phyloP scores from a whole-genome alignment of 2,329 filamentous ascomycete genomes.

The Aspergillus pseudonomiae region DNA sequence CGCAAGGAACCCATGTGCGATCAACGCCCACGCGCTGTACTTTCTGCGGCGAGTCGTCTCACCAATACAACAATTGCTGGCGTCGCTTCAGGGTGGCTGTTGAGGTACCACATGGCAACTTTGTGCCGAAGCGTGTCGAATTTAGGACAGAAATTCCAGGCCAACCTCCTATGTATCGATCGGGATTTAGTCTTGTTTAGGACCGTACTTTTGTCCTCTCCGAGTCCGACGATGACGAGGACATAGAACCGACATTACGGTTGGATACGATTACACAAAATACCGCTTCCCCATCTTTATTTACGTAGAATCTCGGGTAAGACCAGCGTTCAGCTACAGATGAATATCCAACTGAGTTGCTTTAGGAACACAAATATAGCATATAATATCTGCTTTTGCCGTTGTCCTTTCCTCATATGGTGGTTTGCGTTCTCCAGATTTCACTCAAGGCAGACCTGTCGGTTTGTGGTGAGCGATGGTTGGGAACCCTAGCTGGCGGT shows the following conservation, averaged over 20 bases:
- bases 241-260: background rate
- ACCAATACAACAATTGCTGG: conserved; percentile 28
- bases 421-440: background rate
- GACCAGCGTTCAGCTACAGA: background rate
- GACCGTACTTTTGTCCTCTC: background rate
- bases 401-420: background rate
- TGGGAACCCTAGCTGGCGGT: conserved; percentile 33
- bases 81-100: conserved; percentile 28
- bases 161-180: conserved; percentile 28
- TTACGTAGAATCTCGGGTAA: no score
- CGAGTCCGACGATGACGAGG: background rate
- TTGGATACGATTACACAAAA: background rate
- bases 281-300: background rate
- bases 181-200: conserved; percentile 28
- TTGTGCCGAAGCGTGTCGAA: conserved; percentile 27
- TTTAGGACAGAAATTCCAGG: conserved; percentile 23
- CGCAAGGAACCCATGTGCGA: conserved; percentile 1
- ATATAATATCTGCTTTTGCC: background rate
- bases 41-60: conserved; percentile 27
- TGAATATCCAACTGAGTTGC: background rate
- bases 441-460: conserved; percentile 21
- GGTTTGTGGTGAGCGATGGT: conserved; percentile 33
- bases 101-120: conserved; percentile 28
- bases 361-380: background rate
- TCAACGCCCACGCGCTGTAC: conserved; percentile 20